phyloP scores from a whole-genome alignment of 495 filamentous ascomycete genomes.

The Neurospora sp. region DNA sequence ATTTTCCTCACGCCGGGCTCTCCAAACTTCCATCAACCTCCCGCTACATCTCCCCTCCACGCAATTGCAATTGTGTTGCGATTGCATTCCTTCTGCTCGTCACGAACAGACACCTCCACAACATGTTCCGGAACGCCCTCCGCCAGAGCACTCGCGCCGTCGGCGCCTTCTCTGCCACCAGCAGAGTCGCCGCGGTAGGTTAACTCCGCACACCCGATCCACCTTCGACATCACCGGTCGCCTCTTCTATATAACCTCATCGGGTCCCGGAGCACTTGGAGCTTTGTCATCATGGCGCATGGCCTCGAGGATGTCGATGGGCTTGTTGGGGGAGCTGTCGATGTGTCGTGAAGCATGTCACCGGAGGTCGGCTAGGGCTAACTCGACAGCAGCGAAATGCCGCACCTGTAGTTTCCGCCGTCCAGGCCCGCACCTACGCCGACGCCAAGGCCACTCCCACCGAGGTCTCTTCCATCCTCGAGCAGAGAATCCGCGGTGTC shows the following conservation, averaged over 20 bases:
- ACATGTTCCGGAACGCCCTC: conserved; percentile 97
- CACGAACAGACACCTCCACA: conserved; percentile 30
- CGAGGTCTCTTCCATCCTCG: conserved; percentile 97
- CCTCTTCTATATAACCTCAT: conserved; percentile 22
- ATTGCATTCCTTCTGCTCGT: conserved; percentile 33
- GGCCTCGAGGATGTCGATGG: conserved; percentile 9
- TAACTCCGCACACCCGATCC: conserved; percentile 30
- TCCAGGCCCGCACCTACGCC: conserved; percentile 79
- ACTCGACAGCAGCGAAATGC: conserved; percentile 64
- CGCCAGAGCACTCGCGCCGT: conserved; percentile 89
- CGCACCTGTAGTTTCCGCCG: conserved; percentile 63
- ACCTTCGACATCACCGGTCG: conserved; percentile 29
- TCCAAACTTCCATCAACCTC: conserved; percentile 3
- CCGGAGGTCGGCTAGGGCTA: conserved; percentile 40
- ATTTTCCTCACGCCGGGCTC: conserved; percentile 15
- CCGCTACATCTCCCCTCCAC: not conserved
- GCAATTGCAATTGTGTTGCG: conserved; percentile 37
- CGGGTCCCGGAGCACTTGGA: conserved; percentile 27
- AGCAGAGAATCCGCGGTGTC: conserved; percentile 96
- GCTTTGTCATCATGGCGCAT: conserved; percentile 17
- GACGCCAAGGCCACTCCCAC: conserved; percentile 93
- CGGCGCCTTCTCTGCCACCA: conserved; percentile 80
- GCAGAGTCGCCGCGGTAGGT: conserved; percentile 91
- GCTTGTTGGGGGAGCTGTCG: conserved; percentile 25
- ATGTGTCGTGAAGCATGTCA: conserved; percentile 26